Evolutionary conservation across 2,329 filamentous ascomycete genomes (phyloP).

Genomic region (Penicillium crustosum): DNA sequence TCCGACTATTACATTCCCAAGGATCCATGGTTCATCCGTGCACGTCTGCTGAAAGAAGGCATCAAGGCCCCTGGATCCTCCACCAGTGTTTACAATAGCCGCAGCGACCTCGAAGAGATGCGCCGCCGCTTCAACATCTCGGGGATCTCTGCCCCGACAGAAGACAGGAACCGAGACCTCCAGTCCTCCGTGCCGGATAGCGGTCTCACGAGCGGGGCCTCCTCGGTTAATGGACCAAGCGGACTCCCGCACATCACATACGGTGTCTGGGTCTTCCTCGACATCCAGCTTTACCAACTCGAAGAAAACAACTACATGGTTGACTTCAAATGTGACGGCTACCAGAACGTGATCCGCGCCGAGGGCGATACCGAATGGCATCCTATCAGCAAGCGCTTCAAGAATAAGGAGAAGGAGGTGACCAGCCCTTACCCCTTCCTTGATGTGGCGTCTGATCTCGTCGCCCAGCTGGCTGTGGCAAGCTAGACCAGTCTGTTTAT

Average conservation of each 20-base stretch:
- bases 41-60: conserved; percentile 82
- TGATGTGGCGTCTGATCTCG: conserved; percentile 86
- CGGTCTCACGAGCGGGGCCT: conserved; percentile 34
- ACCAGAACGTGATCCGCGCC: conserved; percentile 76
- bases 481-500: conserved; percentile 46
- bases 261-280: conserved; percentile 87
- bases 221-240: conserved; percentile 37
- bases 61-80: conserved; percentile 55
- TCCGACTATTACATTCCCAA: conserved; percentile 80
- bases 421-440: conserved; percentile 94
- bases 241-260: conserved; percentile 53
- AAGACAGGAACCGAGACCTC: conserved; percentile 30
- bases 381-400: conserved; percentile 50
- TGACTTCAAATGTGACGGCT: conserved; percentile 97
- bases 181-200: conserved; percentile 35
- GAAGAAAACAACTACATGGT: conserved; percentile 91
- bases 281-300: conserved; percentile 94
- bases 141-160: conserved; percentile 33
- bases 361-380: conserved; percentile 47
- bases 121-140: conserved; percentile 42
- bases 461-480: conserved; percentile 86
- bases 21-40: conserved; percentile 91
- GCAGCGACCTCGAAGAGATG: conserved; percentile 44
- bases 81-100: conserved; percentile 41
- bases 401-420: conserved; percentile 86